Evolutionary conservation across 139 green algal genomes (phyloP), one percentile per base, ranked within the genome.

Genomic region (Yamagishiella unicocca): DNA sequence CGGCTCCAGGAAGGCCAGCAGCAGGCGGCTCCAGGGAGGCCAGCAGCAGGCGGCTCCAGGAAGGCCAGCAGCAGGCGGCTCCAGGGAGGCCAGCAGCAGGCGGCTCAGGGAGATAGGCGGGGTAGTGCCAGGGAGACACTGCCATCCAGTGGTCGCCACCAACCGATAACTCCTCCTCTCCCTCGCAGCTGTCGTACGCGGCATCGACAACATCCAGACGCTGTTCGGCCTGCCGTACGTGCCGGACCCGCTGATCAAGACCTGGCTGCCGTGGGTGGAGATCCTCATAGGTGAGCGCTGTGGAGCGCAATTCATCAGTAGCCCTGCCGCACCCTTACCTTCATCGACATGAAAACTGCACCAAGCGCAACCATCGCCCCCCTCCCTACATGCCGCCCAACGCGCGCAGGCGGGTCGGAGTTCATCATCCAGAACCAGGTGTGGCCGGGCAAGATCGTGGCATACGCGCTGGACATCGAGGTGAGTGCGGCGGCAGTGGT

Each of bases 381-480:
- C 58, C 19, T 67, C 58, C 17, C 58, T 67, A 9, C 24, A 6
- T 67, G 17, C 17, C 58, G 6, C 58, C 58, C 58, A 67, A 67
- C 58, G 19, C 72, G 22, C 27, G 42, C 73, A 82, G 73, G 77
- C 55, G 77, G 77, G 17, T 72, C 37, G 3, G 77, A 84, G 55
- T 25, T 84, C 37, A 40, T 84, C 27, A 24, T 84, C 37, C 27
- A 73, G 54, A 84, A 84, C 38, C n/a, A 70, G 14, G 38, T 83
- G 24, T 58, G 55, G 77, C 77, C 77, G 3, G 77, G 77, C 54
- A 84, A 84, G 77, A 84, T 84, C 55, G 77, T 84, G 0, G 21
- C 0, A 8, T 84, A 84, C 55, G 77, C 77, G 14, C 55, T 84
- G 55, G 0, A 40, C 1, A 35, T 83, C 22, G 75, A 70, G 75